Base-by-base conservation (phyloP, 169 alveolate species). In the Cryptosporidium bovis region DNA sequence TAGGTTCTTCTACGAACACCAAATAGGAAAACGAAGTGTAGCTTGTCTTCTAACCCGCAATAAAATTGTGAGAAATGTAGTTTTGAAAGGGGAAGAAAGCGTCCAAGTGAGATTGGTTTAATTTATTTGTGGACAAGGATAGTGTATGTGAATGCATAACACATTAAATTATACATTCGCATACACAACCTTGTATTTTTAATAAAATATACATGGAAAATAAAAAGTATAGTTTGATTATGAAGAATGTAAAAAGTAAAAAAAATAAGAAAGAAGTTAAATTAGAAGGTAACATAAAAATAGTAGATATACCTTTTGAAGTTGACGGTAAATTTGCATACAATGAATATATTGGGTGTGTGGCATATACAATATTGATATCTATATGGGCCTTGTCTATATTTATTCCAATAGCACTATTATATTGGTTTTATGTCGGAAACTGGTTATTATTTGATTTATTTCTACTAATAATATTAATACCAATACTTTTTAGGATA, bases 311-410 rank as follows among this genome's bases (percentile, higher is more conserved):
- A 8, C 48, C 4, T 40, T 40, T 40, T 40, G 1, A 8, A 40
- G 1, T 8, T 40, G 10, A 40, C 1, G 48, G 48, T 71, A 16
- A 68, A 71, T 87, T 65, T 64, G 58, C 71, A 24, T 33, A 71
- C 53, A 87, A 71, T 77, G 65, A 71, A 62, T 48, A 36, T 27
- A 5, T 60, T 5, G 87, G 87, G 1, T 56, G 87, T n/a, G 24
- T 77, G 33, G 36, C 65, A n/a, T 77, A 77, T 29, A 77, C 71
- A 31, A 24, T 77, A 44, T 60, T 77, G 18, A 33, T 77, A 20
- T 29, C 56, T n/a, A 77, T 53, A 20, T 77, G 87, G 87, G 71
- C 36, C 16, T 24, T 56, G 16, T 56, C 77, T 34, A 60, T 62
- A 44, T 60, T 77, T 10, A 62, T 77, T 15, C 87, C 87, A 12